Evolutionary conservation across 257 asterid genomes (phyloP).

Genomic region (Euphrasia confusa): DNA sequence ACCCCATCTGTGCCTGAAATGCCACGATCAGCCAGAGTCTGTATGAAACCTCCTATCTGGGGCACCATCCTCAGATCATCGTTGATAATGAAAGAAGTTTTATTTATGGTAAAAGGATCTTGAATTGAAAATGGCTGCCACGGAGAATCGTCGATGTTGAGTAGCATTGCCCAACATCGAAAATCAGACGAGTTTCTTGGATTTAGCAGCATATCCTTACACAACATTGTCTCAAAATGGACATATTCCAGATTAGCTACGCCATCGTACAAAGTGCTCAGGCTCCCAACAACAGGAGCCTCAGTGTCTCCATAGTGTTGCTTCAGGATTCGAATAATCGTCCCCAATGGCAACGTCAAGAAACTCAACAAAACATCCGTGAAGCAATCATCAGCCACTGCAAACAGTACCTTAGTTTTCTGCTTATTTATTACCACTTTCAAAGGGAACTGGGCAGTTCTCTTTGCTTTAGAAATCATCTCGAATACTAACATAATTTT

Average conservation of each 20-base stretch:
- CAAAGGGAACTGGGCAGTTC: background rate
- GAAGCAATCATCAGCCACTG: constrained; percentile 8
- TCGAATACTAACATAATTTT: no score
- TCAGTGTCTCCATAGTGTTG: background rate
- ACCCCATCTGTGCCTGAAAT: background rate
- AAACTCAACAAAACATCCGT: constrained; percentile 5
- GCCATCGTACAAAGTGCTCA: constrained; percentile 19
- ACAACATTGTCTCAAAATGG: constrained; percentile 3
- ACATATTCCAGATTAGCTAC: constrained; percentile 1
- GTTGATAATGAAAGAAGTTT: background rate
- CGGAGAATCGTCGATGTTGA: background rate
- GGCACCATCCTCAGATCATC: constrained; percentile 23
- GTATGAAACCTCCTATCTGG: background rate
- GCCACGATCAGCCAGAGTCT: background rate
- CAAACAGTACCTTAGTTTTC: constrained; percentile 24
- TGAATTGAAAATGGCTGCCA: background rate
- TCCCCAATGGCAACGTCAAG: constrained; percentile 22
- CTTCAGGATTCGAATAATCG: no score
- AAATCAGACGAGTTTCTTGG: background rate
- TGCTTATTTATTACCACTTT: constrained; percentile 21
- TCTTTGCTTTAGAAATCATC: no score
- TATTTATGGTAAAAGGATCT: no score
- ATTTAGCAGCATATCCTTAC: constrained; percentile 6
- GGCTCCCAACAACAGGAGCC: constrained; percentile 17
- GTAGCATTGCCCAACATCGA: no score